Evolutionary conservation across 2,329 filamentous ascomycete genomes (phyloP), one percentile per base, ranked within the genome.

Genomic region (Alternaria sp.): DNA sequence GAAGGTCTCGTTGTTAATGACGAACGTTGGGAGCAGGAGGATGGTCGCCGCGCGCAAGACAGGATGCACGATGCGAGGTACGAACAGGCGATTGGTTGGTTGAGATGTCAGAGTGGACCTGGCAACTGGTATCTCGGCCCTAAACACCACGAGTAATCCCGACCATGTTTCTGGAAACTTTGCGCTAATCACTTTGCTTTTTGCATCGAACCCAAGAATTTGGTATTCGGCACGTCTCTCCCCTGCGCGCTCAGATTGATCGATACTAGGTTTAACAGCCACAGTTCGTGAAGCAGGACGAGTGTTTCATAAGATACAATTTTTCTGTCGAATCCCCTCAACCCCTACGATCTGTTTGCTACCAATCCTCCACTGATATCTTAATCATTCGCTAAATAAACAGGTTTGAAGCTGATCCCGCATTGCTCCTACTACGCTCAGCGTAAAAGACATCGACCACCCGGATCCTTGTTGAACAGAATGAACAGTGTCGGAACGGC

Each of bases 31-130:
- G 41, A 56, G 43, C 38, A 38, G 50, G 45, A 51, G 32, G 36
- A 54, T 60, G 57, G 53, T 54, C 25, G 57, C 34, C 22, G 52
- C 20, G 54, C 27, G 43, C 41, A 34, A 49, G 50, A 60, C 55
- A 22, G 41, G 54, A 63, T 55, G 64, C 69, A 72, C 69, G 69
- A 54, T 65, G 64, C 45, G 25, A 27, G 22, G n/a, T 28, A 48
- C 34, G 59, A 32, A 32, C 3, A n/a, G 52, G 49, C 63, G 61
- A 70, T 71, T 72, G 68, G 69, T 45, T 20, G 27, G 44, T 25
- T 5, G 25, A 28, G 22, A 40, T 20, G 40, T 22, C 40, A 27
- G 14, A 30, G 32, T 36, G 3, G 46, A 20, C 20, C 46, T 32
- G 14, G 30, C 46, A 38, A 38, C 14, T 38, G 16, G 46, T 50